Percentiles rank a stretch among this genome's conserved stretches.
These are phyloP conservation scores for Schizochytrium sp. DNA, from an alignment of 108 stramenopile species.

Conservation along the genomic window DNA sequence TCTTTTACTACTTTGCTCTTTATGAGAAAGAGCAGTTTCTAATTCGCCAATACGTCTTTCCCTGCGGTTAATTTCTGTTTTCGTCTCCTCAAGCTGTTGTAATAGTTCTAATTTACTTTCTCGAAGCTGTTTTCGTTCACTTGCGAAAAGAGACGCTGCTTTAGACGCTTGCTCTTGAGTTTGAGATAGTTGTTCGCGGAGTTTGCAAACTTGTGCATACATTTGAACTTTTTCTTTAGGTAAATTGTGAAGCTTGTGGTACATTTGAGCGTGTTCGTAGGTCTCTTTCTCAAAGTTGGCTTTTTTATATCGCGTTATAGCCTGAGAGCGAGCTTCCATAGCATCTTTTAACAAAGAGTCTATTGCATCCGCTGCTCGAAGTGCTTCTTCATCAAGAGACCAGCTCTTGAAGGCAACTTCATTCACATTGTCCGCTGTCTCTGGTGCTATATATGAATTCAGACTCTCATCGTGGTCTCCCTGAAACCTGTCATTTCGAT, in stretches of 20 bases:
- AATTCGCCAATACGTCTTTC: not conserved
- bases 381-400: not conserved
- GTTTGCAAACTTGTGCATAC: not conserved
- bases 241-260: not conserved
- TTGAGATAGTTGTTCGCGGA: not conserved
- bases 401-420: not conserved
- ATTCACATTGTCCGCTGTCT: not conserved
- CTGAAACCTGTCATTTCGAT: too few relatives aligned
- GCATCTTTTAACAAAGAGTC: not conserved
- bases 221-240: not conserved
- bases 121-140: not conserved
- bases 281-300: not conserved
- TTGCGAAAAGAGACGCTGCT: not conserved
- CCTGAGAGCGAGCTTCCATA: not conserved
- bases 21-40: not conserved
- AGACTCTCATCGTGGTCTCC: too few relatives aligned
- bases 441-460: too few relatives aligned
- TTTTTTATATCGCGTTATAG: not conserved
- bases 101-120: not conserved
- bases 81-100: not conserved
- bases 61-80: not conserved
- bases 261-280: conserved; percentile 25
- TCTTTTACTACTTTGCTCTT: not conserved
- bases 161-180: not conserved
- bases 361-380: conserved; percentile 16